Evolutionary conservation across 2,329 filamentous ascomycete genomes (phyloP), one percentile per base, ranked within the genome.

Genomic region (Nannizziopsis arthrosporioides): DNA sequence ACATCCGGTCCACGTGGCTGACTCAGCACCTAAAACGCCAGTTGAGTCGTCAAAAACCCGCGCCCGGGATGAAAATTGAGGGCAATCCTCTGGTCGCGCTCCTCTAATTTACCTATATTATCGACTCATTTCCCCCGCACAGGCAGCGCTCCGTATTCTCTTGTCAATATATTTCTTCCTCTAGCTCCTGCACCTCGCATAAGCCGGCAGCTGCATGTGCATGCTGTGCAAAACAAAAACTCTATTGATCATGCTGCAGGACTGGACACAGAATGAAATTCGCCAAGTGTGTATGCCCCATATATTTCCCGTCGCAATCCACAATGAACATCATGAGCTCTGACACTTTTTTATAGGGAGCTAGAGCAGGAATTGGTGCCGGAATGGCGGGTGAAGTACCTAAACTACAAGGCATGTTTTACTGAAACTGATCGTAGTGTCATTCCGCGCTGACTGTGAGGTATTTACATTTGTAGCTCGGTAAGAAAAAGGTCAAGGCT

Each of bases 341-440:
- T 39, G 43, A 40, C 27, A 47, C 48, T 36, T 44, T 44, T 46
- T 49, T 52, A 8, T 51, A 80, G 76, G 62, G 86, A 94, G 69
- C 75, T 94, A 54, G 86, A 94, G 62, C 78, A 84, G 61, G 85
- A 93, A 59, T 77, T 88, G 47, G 87, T 95, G 55, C 89, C 89
- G 62, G 89, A 96, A 77, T 96, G 90, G 90, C 80, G 85, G 60
- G 77, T 82, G 64, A 94, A 94, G 67, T 96, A 95, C 66, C 76
- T 96, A 57, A 80, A 95, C 68, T 96, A 96, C 74, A 94, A 94
- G 75, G 81, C 81, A 49, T 47, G 65, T 50, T 48, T 30, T 9
- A n/a, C 2, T n/a, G 12, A 27, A 37, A 34, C 35, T 42, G 17
- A 14, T 38, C 17, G 18, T 31, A 48, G 37, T 17, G 41, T 37